A percentile compares a stretch with the other conserved stretches of the same genome.
These are phyloP conservation scores for Dioscorea dumetorum DNA, from an alignment of 106 monocot genomes.

Conservation along the genomic window DNA sequence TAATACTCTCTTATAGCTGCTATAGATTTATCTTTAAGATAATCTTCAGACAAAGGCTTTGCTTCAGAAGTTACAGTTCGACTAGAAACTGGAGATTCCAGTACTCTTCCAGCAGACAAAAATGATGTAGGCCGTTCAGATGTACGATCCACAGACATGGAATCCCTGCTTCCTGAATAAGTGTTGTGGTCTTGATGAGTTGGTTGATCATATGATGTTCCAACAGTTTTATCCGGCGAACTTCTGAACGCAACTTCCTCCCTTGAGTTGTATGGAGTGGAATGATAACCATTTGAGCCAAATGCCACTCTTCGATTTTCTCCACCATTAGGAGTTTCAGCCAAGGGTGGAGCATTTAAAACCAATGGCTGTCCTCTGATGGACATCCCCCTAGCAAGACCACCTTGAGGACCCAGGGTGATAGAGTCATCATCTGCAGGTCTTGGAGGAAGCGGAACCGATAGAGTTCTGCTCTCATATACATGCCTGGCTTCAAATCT, in stretches of 20 bases:
- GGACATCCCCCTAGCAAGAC: conserved; percentile 79
- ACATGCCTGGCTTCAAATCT: conserved; percentile 50
- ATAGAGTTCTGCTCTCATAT: conserved; percentile 43
- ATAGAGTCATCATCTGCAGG: conserved; percentile 36
- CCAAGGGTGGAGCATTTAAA: conserved; percentile 15
- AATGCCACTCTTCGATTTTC: conserved; percentile 24
- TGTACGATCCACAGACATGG: no score
- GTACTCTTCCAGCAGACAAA: conserved; percentile 16
- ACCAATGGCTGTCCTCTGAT: conserved; percentile 52
- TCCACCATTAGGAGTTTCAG: conserved; percentile 10
- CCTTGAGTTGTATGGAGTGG: conserved; percentile 11
- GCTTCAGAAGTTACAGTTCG: conserved; percentile 20
- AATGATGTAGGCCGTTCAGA: no score
- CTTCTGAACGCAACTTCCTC: conserved; percentile 20
- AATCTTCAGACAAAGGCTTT: conserved; percentile 38
- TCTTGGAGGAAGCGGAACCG: conserved; percentile 56
- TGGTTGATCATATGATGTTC: conserved; percentile 8
- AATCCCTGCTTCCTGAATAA: conserved; percentile 5
- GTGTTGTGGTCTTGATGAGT: conserved; percentile 4
- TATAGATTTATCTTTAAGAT: conserved; percentile 47
- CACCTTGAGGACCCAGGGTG: conserved; percentile 82
- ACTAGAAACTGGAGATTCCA: conserved; percentile 5
- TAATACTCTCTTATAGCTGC: conserved; percentile 68
- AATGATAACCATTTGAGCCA: conserved; percentile 42
- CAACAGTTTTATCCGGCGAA: conserved; percentile 16